Evolutionary conservation across 2,329 filamentous ascomycete genomes (phyloP), one percentile per base, ranked within the genome.

Genomic region (Sporothrix variecibatus): DNA sequence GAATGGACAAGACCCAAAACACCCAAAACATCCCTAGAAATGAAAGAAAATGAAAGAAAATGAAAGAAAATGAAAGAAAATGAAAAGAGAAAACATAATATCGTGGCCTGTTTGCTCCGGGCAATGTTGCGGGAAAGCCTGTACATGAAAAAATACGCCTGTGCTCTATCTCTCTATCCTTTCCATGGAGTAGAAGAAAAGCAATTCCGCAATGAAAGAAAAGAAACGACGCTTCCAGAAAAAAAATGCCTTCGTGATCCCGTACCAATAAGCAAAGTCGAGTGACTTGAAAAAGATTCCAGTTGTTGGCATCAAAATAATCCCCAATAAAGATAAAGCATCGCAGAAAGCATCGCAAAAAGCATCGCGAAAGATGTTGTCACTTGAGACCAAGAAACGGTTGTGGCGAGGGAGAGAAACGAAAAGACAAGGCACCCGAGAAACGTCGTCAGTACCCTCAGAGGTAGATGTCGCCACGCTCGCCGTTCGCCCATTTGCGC

Each of bases 401-500:
- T 20, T 20, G 43, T 49, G 43, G 20, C 4, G 4, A 28, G 34
- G 34, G 28, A 60, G 15, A 5, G 2, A n/a, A 20, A 34, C 28
- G 34, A 15, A 12, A 20, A 60, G 15, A 1, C 17, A 28, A 28
- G 17, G 12, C 11, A 8, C 6, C n/a, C n/a, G 5, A 60, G 15
- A 34, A 56, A 28, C 1, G 2, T 8, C 28, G 7, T 34, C 4
- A 43, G 17, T 11, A 20, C 51, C 34, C 23, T 60, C 34, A 77
- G 1, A 99, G 87, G 87, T 94, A 96, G 77, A 99, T 97, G 85
- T 99, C 96, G 9, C 95, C 95, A n/a, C 93, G 91, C 82, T 94
- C 89, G 15, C 94, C 95, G 56, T 85, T 86, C 53, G 95, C 94
- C 95, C 96, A 99, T 80, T 90, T 89, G 78, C 87, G 87, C 96